A percentile compares a stretch with the other conserved stretches of the same genome.
phyloP scores from a whole-genome alignment of 768 basidiomycete species.

The Rossbeevera mucosa region DNA sequence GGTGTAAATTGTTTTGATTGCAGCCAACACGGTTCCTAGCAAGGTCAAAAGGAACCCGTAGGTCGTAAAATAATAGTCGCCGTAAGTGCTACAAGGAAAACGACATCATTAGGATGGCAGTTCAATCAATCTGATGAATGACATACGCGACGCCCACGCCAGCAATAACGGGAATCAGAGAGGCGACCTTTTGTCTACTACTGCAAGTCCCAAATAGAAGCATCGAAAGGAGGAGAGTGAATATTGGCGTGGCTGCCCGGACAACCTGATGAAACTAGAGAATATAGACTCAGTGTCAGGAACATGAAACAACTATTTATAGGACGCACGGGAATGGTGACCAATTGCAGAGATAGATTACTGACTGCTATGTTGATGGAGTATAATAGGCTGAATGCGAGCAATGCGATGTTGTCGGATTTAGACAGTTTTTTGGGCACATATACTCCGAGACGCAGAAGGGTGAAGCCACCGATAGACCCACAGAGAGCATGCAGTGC shows the following conservation, averaged over 20 bases:
- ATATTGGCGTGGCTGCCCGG: slow-evolving; percentile 87
- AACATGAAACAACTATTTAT: neutral
- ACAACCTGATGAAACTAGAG: slow-evolving; percentile 94
- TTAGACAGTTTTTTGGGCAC: slow-evolving; percentile 49
- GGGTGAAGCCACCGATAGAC: slow-evolving; percentile 68
- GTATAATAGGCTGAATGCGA: slow-evolving; percentile 85
- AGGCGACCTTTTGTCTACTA: slow-evolving; percentile 58
- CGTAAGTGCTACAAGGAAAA: slow-evolving; percentile 69
- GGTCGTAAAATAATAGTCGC: slow-evolving; percentile 88
- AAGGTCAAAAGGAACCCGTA: slow-evolving; percentile 86
- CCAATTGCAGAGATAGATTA: slow-evolving; percentile 83
- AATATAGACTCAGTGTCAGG: neutral
- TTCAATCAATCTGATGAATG: neutral
- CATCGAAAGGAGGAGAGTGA: slow-evolving; percentile 77
- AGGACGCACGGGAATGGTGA: slow-evolving; percentile 78
- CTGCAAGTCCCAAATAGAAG: slow-evolving; percentile 60
- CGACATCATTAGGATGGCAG: neutral
- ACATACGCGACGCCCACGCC: slow-evolving; percentile 88
- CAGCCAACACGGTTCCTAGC: slow-evolving; percentile 85
- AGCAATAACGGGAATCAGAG: slow-evolving; percentile 78
- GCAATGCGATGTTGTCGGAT: slow-evolving; percentile 55
- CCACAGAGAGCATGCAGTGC: slow-evolving; percentile 89
- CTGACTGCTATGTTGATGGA: slow-evolving; percentile 93
- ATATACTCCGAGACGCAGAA: slow-evolving; percentile 56
- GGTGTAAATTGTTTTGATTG: slow-evolving; percentile 90